Evolutionary conservation across 1,284 basidiomycete genomes (phyloP).

Genomic region (Stereum hirsutum): DNA sequence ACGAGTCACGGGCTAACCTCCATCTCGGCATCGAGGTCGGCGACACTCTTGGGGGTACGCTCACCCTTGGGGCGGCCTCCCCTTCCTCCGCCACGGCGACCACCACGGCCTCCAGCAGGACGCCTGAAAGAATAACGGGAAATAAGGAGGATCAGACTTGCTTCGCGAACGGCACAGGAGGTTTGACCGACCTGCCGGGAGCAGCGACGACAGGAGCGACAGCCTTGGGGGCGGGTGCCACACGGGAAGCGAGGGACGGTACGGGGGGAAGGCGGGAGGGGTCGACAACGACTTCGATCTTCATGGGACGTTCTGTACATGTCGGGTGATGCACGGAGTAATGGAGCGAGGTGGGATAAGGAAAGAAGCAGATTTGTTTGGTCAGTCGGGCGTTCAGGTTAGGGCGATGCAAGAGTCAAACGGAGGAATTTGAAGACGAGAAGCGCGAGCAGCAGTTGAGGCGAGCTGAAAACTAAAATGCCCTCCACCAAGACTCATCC

Average conservation of each 20-base stretch:
- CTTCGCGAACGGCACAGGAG: slow-evolving; percentile 3
- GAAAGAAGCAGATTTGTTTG: slow-evolving; percentile 22
- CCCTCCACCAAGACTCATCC: too few species aligned
- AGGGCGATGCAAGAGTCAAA: slow-evolving; percentile 36
- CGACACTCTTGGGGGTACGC: slow-evolving; percentile 55
- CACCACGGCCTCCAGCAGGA: slow-evolving; percentile 33
- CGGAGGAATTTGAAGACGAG: slow-evolving; percentile 12
- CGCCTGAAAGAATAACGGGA: slow-evolving; percentile 13
- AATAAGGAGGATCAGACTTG: slow-evolving; percentile 7
- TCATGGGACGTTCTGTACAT: slow-evolving; percentile 98
- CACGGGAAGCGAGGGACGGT: slow-evolving; percentile 57
- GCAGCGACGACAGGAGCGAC: slow-evolving; percentile 22
- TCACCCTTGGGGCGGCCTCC: slow-evolving; percentile 50
- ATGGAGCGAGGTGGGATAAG: slow-evolving; percentile 12
- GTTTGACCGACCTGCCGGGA: slow-evolving; percentile 34
- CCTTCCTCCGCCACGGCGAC: slow-evolving; percentile 38
- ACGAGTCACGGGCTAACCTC: slow-evolving; percentile 47
- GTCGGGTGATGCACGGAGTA: slow-evolving; percentile 18
- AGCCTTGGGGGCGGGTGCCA: slow-evolving; percentile 48
- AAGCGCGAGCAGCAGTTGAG: too few species aligned
- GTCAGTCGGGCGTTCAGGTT: slow-evolving; percentile 58
- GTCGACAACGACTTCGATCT: slow-evolving; percentile 95
- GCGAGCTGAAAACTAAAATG: too few species aligned
- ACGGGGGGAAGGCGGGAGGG: slow-evolving; percentile 63
- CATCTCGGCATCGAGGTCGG: slow-evolving; percentile 79